Evolutionary conservation across 2,329 filamentous ascomycete genomes (phyloP).

Genomic region (Thielaviopsis musarum): DNA sequence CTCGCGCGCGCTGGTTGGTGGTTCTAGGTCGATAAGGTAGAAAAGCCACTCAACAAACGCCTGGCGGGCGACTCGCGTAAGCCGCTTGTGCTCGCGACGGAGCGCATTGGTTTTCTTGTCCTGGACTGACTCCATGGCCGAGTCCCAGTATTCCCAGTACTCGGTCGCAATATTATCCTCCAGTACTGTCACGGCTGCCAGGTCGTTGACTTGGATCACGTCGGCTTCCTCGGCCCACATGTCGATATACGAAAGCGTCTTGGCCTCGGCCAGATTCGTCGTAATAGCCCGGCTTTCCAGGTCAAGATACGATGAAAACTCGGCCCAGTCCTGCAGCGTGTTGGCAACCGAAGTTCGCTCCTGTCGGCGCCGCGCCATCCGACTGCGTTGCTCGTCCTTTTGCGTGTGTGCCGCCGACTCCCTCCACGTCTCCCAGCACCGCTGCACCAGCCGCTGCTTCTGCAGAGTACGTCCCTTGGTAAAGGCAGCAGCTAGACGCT

Average conservation of each 20-base stretch:
- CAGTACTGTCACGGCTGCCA: constrained; percentile 5
- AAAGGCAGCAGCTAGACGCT: constrained; percentile 12
- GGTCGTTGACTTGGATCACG: not conserved
- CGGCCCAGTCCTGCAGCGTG: not conserved
- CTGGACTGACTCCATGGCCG: constrained; percentile 10
- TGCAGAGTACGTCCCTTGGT: constrained; percentile 8
- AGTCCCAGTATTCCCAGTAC: constrained; percentile 13
- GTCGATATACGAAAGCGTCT: constrained; percentile 1
- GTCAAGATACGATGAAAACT: not conserved
- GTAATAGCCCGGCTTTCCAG: not conserved
- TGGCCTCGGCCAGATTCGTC: not conserved
- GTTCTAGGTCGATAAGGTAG: not conserved
- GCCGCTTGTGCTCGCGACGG: constrained; percentile 10
- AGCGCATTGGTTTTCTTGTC: constrained; percentile 12
- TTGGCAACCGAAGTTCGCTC: constrained; percentile 1
- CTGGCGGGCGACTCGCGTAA: constrained; percentile 2
- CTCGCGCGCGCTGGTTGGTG: not conserved
- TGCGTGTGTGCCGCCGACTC: not conserved
- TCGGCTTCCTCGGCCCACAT: constrained; percentile 8
- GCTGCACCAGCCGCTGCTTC: constrained; percentile 11
- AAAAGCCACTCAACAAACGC: constrained; percentile 9
- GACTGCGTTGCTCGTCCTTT: not conserved
- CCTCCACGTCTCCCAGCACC: constrained; percentile 12
- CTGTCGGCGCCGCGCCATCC: constrained; percentile 1
- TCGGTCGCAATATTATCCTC: constrained; percentile 7